A percentile compares a stretch with the other conserved stretches of the same genome.
Evolutionary conservation across 306 rosid genomes (phyloP).

Genomic region (Cicer yamashitae): DNA sequence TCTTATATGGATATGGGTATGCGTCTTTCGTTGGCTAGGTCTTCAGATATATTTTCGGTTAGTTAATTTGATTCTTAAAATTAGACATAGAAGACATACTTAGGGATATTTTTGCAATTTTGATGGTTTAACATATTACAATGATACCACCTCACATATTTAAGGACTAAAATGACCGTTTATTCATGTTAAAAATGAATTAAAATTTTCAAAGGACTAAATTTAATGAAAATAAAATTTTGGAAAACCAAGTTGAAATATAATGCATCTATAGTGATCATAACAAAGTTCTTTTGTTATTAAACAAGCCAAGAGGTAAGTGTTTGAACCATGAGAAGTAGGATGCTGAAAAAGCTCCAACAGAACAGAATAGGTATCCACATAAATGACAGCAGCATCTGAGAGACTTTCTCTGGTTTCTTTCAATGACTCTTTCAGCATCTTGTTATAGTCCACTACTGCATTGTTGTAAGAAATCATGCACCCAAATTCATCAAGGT

Average conservation of each 20-base stretch:
- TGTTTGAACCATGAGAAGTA: constrained; percentile 64
- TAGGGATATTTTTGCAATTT: too few relatives aligned
- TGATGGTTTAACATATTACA: too few relatives aligned
- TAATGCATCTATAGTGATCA: too few relatives aligned
- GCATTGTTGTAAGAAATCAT: constrained; percentile 72
- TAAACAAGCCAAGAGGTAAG: neutral
- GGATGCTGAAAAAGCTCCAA: constrained; percentile 70
- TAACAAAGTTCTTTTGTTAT: neutral
- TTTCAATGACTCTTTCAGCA: constrained; percentile 60
- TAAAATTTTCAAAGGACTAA: neutral
- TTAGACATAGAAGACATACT: too few relatives aligned
- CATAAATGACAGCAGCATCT: constrained; percentile 68
- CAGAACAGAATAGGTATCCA: constrained; percentile 61
- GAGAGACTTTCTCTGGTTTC: constrained; percentile 58
- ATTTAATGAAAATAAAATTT: neutral
- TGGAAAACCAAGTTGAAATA: neutral
- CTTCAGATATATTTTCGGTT: too few relatives aligned
- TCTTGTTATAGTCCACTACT: constrained; percentile 65
- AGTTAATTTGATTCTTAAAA: too few relatives aligned
- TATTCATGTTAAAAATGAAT: neutral
- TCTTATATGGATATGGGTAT: too few relatives aligned
- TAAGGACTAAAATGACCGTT: too few relatives aligned
- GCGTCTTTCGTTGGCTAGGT: too few relatives aligned
- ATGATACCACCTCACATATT: too few relatives aligned
- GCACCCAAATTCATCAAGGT: constrained; percentile 78